Conservation (phyloP, 176 grass and related monocot species). For the Musa acuminata region DNA sequence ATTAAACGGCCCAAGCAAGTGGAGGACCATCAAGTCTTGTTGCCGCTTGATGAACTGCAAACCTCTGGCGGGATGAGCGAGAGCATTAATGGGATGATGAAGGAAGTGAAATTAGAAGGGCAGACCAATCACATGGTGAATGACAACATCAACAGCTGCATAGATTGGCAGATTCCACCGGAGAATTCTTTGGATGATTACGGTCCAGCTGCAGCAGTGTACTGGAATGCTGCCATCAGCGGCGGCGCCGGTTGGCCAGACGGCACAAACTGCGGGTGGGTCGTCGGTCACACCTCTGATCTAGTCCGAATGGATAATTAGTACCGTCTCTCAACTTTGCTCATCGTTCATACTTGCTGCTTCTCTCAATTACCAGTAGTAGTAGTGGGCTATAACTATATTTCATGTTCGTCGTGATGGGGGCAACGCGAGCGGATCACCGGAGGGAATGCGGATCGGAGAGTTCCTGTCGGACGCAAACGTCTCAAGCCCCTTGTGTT, state of each 20-base stretch:
- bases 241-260: conserved; percentile 1
- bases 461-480: conserved; percentile 18
- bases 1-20: neutral
- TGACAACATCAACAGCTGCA: neutral
- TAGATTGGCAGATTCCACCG: conserved; percentile 7
- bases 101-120: conserved; percentile 7
- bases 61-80: neutral
- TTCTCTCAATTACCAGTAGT: neutral
- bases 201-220: neutral
- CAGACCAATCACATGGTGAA: neutral
- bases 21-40: conserved; percentile 5
- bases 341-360: neutral
- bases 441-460: conserved; percentile 11
- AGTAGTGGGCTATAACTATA: neutral
- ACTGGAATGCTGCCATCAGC: neutral
- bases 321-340: neutral
- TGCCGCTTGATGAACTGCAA: neutral
- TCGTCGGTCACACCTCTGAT: conserved; percentile 1
- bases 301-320: neutral
- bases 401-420: neutral
- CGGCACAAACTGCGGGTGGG: neutral
- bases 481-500: conserved; percentile 19
- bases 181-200: neutral
- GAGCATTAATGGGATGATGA: neutral
- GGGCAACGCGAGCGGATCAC: neutral